Evolutionary conservation across 768 basidiomycete species (phyloP).

Genomic region (Suillus tomentosus): DNA sequence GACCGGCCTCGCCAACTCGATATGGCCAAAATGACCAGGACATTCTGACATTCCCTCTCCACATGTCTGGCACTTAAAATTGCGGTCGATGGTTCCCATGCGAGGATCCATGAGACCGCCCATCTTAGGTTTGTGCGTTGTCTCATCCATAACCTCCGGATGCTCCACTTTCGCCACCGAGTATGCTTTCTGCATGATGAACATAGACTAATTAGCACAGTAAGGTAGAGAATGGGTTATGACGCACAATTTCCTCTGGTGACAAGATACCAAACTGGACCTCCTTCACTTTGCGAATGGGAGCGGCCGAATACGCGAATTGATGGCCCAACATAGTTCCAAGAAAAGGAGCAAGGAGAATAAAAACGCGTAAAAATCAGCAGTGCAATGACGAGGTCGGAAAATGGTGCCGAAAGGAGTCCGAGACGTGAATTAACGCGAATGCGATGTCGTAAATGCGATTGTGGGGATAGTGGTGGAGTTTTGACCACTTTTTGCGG

Average conservation of each 20-base stretch:
- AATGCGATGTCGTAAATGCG: constrained; percentile 18
- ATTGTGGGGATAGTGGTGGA: constrained; percentile 13
- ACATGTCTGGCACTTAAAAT: constrained; percentile 99
- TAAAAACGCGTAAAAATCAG: constrained; percentile 22
- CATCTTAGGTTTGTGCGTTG: constrained; percentile 84
- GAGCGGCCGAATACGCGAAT: constrained; percentile 91
- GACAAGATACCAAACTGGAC: constrained; percentile 99
- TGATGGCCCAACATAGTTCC: constrained; percentile 80
- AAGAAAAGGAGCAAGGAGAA: constrained; percentile 4
- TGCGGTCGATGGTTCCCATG: constrained; percentile 96
- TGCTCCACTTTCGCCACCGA: constrained; percentile 98
- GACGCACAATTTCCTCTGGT: constrained; percentile 91
- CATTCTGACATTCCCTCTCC: constrained; percentile 99
- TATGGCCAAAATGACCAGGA: constrained; percentile 98
- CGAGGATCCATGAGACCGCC: constrained; percentile 97
- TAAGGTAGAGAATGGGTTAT: not conserved
- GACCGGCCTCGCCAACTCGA: constrained; percentile 95
- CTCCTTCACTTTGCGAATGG: constrained; percentile 93
- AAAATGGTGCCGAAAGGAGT: constrained; percentile 9
- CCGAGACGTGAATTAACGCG: constrained; percentile 31
- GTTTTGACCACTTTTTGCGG: constrained; percentile 23
- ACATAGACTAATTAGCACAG: constrained; percentile 18
- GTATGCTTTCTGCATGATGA: constrained; percentile 82
- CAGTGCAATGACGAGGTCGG: not conserved
- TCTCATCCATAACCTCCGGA: constrained; percentile 98